Conservation (phyloP, 768 basidiomycete species). For the Mycena latifolia region DNA sequence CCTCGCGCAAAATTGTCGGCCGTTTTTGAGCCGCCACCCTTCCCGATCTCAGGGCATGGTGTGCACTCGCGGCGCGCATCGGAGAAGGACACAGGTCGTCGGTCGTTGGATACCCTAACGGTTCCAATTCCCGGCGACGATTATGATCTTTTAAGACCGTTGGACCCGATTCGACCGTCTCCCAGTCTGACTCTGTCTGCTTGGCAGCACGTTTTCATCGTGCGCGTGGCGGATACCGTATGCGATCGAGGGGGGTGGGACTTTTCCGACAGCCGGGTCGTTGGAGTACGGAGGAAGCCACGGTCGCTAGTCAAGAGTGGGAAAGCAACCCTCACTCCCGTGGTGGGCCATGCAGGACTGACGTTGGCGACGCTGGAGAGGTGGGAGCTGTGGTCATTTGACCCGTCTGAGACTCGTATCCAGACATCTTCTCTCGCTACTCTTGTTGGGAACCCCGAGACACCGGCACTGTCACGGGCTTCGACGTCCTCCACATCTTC, state of each 20-base stretch:
- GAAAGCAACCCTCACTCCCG: slow-evolving; percentile 30
- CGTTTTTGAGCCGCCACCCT: slow-evolving; percentile 64
- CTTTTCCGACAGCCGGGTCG: slow-evolving; percentile 61
- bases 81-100: slow-evolving; percentile 71
- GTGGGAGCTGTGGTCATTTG: slow-evolving; percentile 89
- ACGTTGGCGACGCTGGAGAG: slow-evolving; percentile 76
- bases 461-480: slow-evolving; percentile 37
- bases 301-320: slow-evolving; percentile 52
- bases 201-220: slow-evolving; percentile 72
- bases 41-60: slow-evolving; percentile 87
- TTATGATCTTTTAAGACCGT: slow-evolving; percentile 42
- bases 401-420: slow-evolving; percentile 62
- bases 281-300: slow-evolving; percentile 80
- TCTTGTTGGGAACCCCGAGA: slow-evolving; percentile 46
- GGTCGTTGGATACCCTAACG: slow-evolving; percentile 59
- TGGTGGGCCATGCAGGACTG: slow-evolving; percentile 53
- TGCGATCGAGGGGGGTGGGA: slow-evolving; percentile 89
- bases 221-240: slow-evolving; percentile 65
- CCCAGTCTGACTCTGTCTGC: slow-evolving; percentile 53
- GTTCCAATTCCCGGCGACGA: slow-evolving; percentile 62
- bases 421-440: slow-evolving; percentile 66
- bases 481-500: slow-evolving; percentile 40
- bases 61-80: slow-evolving; percentile 80
- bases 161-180: slow-evolving; percentile 46
- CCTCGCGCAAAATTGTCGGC: slow-evolving; percentile 64